Evolutionary conservation across 345 rosid species (phyloP), one percentile per base, ranked within the genome.

Genomic region (Populus nigra): DNA sequence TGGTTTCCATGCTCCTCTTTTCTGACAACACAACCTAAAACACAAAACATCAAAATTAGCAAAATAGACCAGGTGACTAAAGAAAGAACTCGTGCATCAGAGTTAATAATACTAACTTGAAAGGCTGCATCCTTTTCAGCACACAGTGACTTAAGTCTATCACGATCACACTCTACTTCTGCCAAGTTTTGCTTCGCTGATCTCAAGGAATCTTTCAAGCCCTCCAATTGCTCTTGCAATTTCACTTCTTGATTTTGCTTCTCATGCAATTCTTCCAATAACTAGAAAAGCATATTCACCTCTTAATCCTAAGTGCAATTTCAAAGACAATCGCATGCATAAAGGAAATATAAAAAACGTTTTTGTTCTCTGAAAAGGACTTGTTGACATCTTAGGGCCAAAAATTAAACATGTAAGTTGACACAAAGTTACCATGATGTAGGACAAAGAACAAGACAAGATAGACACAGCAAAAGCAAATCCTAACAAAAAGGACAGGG

Each of bases 211-310:
- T 78, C 91, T 86, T 84, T 84, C 83, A 90, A 61, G 74, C 82
- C 73, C 76, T 90, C 91, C 85, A 92, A 77, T 81, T 93, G 94
- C 83, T 90, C 96, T 80, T 81, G 96, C 84, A 92, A 68, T 77
- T 83, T 81, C 41, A 72, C 78, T 81, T 91, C 96, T 85, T 87
- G 88, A 45, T 76, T 83, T 78, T 82, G 86, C 84, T 89, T 93
- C 77, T 88, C 96, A 43, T 81, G 90, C 86, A 93, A 68, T 80
- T 93, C 96, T 77, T 90, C 92, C 78, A 80, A 68, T 78, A 93
- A 84, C 99, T 95, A 81, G 33, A 85, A 70, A 59, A 77, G 76
- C 74, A 82, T 74, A 69, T 39, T 55, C 23, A 80, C 47, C 59
- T 7, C 6, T 80, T 67, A 76, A 74, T 50, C n/a, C 49, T 41